These are phyloP conservation scores for Russula sp. DNA, from an alignment of 768 basidiomycete species.

Conservation along the genomic window DNA sequence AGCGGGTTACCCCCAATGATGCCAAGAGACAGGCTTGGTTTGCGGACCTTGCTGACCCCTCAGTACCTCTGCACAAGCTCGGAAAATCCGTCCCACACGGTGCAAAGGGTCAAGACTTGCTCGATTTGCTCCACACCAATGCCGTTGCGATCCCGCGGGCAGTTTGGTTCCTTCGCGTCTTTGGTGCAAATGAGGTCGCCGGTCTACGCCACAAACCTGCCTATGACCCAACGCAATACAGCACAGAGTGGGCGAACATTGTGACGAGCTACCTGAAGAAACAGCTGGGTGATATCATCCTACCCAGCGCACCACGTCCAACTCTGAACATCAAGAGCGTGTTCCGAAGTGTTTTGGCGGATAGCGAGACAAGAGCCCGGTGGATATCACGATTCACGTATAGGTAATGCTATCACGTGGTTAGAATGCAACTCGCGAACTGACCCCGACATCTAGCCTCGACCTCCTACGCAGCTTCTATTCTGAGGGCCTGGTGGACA, in stretches of 20 bases:
- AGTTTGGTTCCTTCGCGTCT: constrained; percentile 82
- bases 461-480: constrained; percentile 71
- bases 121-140: constrained; percentile 72
- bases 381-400: constrained; percentile 80
- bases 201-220: constrained; percentile 70
- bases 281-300: constrained; percentile 68
- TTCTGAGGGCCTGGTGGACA: constrained; percentile 74
- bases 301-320: constrained; percentile 72
- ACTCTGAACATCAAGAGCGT: constrained; percentile 78
- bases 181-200: constrained; percentile 82
- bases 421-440: not conserved
- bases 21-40: constrained; percentile 79
- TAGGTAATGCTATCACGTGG: constrained; percentile 40
- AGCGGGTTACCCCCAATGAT: constrained; percentile 77
- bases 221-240: constrained; percentile 81
- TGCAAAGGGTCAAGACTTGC: constrained; percentile 75
- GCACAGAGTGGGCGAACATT: constrained; percentile 78
- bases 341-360: constrained; percentile 76
- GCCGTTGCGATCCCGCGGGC: constrained; percentile 76
- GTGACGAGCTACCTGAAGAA: constrained; percentile 80
- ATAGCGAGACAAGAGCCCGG: constrained; percentile 58
- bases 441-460: constrained; percentile 39
- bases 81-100: constrained; percentile 85
- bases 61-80: constrained; percentile 73
- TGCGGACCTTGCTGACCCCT: constrained; percentile 71